These are phyloP conservation scores for Pseudotulostoma volvatum DNA, from an alignment of 495 filamentous ascomycete species.

Conservation along the genomic window DNA sequence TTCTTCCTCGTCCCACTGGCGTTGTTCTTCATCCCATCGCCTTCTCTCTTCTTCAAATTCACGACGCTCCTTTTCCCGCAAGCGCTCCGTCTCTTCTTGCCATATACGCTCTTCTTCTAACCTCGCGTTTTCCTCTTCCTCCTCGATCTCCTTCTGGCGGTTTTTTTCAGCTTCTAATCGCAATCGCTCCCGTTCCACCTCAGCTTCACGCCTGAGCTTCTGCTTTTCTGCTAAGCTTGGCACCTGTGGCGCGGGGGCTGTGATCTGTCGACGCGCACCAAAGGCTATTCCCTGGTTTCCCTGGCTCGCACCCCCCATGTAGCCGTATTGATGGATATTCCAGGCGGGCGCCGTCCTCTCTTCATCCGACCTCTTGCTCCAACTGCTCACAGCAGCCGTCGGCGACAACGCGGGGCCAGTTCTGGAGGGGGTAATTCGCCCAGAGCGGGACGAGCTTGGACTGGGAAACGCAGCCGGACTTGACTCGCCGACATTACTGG, in stretches of 20 bases:
- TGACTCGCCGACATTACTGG: slow-evolving; percentile 51
- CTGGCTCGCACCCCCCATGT: slow-evolving; percentile 95
- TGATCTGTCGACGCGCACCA: slow-evolving; percentile 84
- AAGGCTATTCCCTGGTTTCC: slow-evolving; percentile 89
- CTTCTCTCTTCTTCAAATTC: slow-evolving; percentile 60
- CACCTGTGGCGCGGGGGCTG: slow-evolving; percentile 59
- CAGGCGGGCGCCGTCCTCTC: slow-evolving; percentile 72
- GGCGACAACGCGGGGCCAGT: slow-evolving; percentile 24
- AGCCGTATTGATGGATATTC: slow-evolving; percentile 98
- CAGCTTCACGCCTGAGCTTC: slow-evolving; percentile 37
- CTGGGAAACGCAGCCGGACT: slow-evolving; percentile 36
- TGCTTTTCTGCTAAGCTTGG: slow-evolving; percentile 57
- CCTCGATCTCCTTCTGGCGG: slow-evolving; percentile 43
- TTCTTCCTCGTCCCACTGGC: slow-evolving; percentile 67
- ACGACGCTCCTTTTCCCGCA: slow-evolving; percentile 51
- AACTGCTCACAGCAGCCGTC: slow-evolving; percentile 53
- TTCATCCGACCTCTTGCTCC: slow-evolving; percentile 77
- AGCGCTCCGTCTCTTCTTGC: slow-evolving; percentile 58
- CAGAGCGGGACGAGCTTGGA: slow-evolving; percentile 25
- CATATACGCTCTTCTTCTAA: slow-evolving; percentile 59
- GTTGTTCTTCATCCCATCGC: slow-evolving; percentile 74
- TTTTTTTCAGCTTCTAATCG: slow-evolving; percentile 51
- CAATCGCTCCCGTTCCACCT: slow-evolving; percentile 41
- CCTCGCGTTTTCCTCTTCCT: slow-evolving; percentile 51
- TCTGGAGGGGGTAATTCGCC: slow-evolving; percentile 47